A percentile compares a stretch with the other conserved stretches of the same genome.
Evolutionary conservation across 2,329 filamentous ascomycete genomes (phyloP).

Genomic region (Colletotrichum orbiculare): DNA sequence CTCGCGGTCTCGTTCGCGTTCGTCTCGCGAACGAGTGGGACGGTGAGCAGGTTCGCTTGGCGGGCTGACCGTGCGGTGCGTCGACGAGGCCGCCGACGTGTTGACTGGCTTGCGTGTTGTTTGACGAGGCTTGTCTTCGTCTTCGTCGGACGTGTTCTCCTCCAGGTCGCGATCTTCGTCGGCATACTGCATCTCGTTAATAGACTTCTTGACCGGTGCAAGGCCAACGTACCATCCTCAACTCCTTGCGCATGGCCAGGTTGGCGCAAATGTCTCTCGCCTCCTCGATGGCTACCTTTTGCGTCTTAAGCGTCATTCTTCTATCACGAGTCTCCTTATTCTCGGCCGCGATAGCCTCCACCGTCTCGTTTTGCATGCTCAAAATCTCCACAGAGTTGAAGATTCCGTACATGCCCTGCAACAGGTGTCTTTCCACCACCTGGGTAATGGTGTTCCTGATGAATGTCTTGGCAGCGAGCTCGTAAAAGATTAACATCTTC

Average conservation of each 20-base stretch:
- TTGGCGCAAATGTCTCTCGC: conserved; percentile 60
- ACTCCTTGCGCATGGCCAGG: conserved; percentile 63
- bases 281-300: conserved; percentile 63
- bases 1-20: conserved; percentile 12
- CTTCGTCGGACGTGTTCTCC: conserved; percentile 44
- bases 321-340: conserved; percentile 64
- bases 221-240: conserved; percentile 46
- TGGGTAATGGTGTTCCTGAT: conserved; percentile 65
- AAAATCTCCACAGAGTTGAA: conserved; percentile 65
- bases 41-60: conserved; percentile 17
- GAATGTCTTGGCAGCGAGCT: conserved; percentile 63
- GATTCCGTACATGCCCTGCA: conserved; percentile 62
- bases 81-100: conserved; percentile 5
- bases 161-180: conserved; percentile 42
- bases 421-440: conserved; percentile 61
- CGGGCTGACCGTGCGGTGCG: conserved; percentile 11
- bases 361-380: conserved; percentile 54
- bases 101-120: conserved; percentile 29
- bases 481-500: conserved; percentile 68
- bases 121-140: conserved; percentile 34
- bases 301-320: conserved; percentile 57
- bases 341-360: conserved; percentile 64
- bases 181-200: conserved; percentile 38
- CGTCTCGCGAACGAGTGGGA: conserved; percentile 25
- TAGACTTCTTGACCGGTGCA: not conserved